These are phyloP conservation scores for Sungouiella blattae DNA, from an alignment of 805 yeast genomes.

Conservation along the genomic window DNA sequence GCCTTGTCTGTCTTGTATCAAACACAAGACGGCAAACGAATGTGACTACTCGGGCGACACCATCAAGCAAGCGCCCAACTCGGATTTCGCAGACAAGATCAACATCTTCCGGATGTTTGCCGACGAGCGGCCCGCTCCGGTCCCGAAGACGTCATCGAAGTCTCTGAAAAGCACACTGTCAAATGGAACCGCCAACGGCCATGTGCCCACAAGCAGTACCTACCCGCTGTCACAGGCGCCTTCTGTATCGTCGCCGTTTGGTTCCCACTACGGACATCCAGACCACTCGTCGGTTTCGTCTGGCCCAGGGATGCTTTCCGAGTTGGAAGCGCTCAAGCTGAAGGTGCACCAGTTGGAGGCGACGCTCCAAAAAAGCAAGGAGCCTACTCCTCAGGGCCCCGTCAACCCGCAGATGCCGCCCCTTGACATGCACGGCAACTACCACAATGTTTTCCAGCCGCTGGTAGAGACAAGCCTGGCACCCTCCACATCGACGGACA, in stretches of 20 bases:
- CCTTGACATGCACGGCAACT: constrained; percentile 2
- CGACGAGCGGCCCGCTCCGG: background rate
- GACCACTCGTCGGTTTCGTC: background rate
- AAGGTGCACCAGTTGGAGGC: constrained; percentile 5
- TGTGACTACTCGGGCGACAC: constrained; percentile 25
- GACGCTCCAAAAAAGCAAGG: background rate
- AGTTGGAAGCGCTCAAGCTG: constrained; percentile 1
- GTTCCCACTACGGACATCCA: no score
- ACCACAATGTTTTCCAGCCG: background rate
- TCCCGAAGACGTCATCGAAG: background rate
- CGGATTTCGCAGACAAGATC: background rate
- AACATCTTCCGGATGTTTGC: constrained; percentile 4
- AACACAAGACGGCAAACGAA: constrained; percentile 18
- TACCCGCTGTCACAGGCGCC: no score
- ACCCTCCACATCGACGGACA: background rate
- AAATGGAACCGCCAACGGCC: background rate
- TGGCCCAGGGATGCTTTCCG: constrained; percentile 1
- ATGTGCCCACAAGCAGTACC: no score
- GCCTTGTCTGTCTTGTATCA: constrained; percentile 34
- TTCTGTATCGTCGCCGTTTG: background rate
- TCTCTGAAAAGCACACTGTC: background rate
- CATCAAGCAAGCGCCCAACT: constrained; percentile 1
- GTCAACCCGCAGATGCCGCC: no score
- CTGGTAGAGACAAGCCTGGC: background rate
- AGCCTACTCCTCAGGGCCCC: background rate